Evolutionary conservation across 2,329 filamentous ascomycete genomes (phyloP), one percentile per base, ranked within the genome.

Genomic region (Neurospora crassa): DNA sequence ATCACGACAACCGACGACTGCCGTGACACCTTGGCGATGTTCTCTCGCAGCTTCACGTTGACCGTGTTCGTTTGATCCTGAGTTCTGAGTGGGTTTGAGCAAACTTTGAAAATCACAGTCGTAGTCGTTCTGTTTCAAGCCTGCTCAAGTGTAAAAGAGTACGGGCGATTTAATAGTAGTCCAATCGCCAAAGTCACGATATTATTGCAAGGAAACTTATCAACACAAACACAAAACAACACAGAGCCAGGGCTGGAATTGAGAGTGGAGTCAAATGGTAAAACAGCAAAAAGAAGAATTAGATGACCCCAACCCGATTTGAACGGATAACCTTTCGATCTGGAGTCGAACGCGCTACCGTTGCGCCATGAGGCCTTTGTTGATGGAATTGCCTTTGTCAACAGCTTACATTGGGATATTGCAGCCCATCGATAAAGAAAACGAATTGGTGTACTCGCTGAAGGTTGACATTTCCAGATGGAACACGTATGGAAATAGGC

Each of bases 151-250:
- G 20, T 7, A 24, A 0, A 24, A 1, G 45, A 12, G 43, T 45
- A 3, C 20, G 4, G 0, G 2, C 3, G 34, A 6, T 24, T 53
- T 2, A 1, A 14, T 0, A 24, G 10, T 4, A 10, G 8, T 8
- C 4, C 47, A 53, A 53, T 24, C 7, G 42, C 18, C 43, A 53
- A 24, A 53, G 47, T 8, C 20, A 53, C 8, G 2, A 16, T 29
- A 0, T 29, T 6, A 53, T 16, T 8, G 5, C 20, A 4, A 29
- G 29, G 29, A 4, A 29, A 1, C 2, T 29, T 0, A 37, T n/a
- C 53, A 11, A 24, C 16, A n/a, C 24, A 63, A 47, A 47, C 10
- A 47, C n/a, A 47, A 14, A 11, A 10, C 45, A 43, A 29, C 29
- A 1, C 29, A 29, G 3, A 47, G 0, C 12, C 24, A 53, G 3